Evolutionary conservation across 2,329 filamentous ascomycete species (phyloP).

Genomic region (Phialemonium atrogriseum): DNA sequence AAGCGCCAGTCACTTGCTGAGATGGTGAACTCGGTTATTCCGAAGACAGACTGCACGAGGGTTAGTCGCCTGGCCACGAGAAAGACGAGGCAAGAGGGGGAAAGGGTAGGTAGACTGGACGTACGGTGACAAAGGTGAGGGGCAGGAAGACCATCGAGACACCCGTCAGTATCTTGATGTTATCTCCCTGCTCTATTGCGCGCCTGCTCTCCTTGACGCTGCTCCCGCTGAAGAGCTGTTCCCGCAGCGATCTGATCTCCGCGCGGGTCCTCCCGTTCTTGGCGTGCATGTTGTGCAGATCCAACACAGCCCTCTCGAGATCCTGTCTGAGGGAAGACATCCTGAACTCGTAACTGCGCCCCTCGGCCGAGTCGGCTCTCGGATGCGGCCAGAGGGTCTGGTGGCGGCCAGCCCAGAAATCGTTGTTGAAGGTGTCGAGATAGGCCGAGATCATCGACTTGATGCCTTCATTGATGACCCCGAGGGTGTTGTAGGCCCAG

Average conservation of each 20-base stretch:
- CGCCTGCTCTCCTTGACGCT: conserved; percentile 52
- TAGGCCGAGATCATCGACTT: conserved; percentile 50
- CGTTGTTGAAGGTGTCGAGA: conserved; percentile 46
- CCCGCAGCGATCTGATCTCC: conserved; percentile 47
- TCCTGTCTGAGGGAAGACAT: conserved; percentile 37
- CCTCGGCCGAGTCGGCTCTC: conserved; percentile 33
- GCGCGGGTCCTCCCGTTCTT: conserved; percentile 45
- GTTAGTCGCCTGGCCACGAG: neutral
- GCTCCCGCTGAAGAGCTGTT: conserved; percentile 57
- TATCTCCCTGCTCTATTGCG: conserved; percentile 55
- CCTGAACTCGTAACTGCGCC: conserved; percentile 37
- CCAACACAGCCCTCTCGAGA: conserved; percentile 41
- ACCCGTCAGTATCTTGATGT: conserved; percentile 51
- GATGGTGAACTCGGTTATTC: conserved; percentile 38
- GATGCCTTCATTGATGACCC: conserved; percentile 51
- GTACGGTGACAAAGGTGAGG: conserved; percentile 49
- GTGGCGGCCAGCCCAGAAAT: conserved; percentile 49
- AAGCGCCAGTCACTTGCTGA: conserved; percentile 35
- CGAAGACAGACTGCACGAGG: conserved; percentile 37
- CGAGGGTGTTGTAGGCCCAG: conserved; percentile 54
- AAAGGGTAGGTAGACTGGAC: too few species aligned
- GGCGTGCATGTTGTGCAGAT: conserved; percentile 36
- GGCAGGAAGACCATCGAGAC: conserved; percentile 55
- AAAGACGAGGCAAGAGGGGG: neutral
- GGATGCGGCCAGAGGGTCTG: conserved; percentile 47